Percentiles rank a stretch among this genome's conserved stretches.
Evolutionary conservation across 306 rosid genomes (phyloP).

Genomic region (Acmispon strigosus): DNA sequence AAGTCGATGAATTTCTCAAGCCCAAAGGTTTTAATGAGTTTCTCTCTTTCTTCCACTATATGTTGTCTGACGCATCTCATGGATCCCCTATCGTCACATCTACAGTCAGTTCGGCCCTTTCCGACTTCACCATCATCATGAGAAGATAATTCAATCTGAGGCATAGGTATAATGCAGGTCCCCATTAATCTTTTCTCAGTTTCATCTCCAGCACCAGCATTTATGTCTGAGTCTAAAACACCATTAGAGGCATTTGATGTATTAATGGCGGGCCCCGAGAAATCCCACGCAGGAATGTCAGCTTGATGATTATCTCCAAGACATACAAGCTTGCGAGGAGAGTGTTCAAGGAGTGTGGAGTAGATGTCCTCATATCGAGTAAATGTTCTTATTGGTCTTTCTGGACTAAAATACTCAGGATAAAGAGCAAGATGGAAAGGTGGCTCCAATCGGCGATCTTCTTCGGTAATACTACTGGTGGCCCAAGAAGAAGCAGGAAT

Average conservation of each 20-base stretch:
- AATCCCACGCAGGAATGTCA: conserved; percentile 50
- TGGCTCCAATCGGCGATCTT: conserved; percentile 28
- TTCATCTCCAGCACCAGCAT: conserved; percentile 17
- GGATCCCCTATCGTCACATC: conserved; percentile 57
- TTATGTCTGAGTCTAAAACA: conserved; percentile 20
- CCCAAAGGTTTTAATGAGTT: conserved; percentile 42
- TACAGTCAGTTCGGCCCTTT: conserved; percentile 59
- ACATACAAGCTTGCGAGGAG: conserved; percentile 62
- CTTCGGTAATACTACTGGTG: conserved; percentile 31
- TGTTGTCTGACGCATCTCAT: conserved; percentile 65
- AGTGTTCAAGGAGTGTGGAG: conserved; percentile 49
- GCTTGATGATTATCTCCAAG: conserved; percentile 76
- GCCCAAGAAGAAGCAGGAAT: conserved; percentile 48
- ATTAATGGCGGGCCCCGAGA: not conserved
- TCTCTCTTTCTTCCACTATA: conserved; percentile 55
- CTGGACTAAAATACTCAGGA: conserved; percentile 51
- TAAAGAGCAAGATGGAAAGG: conserved; percentile 40
- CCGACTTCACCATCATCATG: conserved; percentile 30
- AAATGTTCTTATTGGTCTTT: conserved; percentile 51
- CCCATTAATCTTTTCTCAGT: conserved; percentile 48
- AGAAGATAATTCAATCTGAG: conserved; percentile 33
- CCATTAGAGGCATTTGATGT: conserved; percentile 9
- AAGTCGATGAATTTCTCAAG: conserved; percentile 49
- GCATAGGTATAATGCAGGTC: conserved; percentile 72
- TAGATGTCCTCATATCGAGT: conserved; percentile 58